phyloP scores from a whole-genome alignment of 495 filamentous ascomycete genomes.

The Penicillium daleae region DNA sequence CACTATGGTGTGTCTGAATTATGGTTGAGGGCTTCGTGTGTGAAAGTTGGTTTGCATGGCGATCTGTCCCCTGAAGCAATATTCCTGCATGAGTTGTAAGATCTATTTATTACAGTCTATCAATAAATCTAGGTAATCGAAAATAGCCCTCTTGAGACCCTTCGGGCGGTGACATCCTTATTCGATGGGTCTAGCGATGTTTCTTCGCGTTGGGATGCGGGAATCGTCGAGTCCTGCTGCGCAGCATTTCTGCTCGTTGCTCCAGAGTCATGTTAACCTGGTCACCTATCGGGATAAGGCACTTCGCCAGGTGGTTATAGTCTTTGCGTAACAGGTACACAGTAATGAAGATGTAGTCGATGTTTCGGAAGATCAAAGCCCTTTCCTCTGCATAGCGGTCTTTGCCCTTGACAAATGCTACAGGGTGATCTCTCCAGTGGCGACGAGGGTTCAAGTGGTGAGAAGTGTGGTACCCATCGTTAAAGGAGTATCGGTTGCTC shows the following conservation, averaged over 20 bases:
- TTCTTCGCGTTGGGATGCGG: slow-evolving; percentile 56
- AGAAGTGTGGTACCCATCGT: slow-evolving; percentile 79
- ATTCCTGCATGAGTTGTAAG: not conserved
- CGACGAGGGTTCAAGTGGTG: slow-evolving; percentile 74
- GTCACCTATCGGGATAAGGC: slow-evolving; percentile 69
- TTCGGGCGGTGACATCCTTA: not conserved
- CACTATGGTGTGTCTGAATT: not conserved
- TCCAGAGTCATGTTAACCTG: slow-evolving; percentile 64
- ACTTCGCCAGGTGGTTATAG: slow-evolving; percentile 63
- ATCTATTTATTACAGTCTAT: slow-evolving; percentile 4
- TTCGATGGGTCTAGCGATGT: slow-evolving; percentile 22
- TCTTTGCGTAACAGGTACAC: slow-evolving; percentile 62
- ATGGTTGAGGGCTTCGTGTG: not conserved
- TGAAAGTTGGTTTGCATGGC: not conserved
- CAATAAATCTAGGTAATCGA: not conserved
- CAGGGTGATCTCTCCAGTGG: slow-evolving; percentile 75
- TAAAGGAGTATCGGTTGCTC: slow-evolving; percentile 76
- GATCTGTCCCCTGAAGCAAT: not conserved
- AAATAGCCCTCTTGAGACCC: not conserved
- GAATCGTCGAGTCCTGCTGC: slow-evolving; percentile 63
- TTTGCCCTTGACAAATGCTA: slow-evolving; percentile 66
- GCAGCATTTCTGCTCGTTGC: slow-evolving; percentile 64
- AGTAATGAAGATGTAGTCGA: slow-evolving; percentile 73
- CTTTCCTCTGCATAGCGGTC: slow-evolving; percentile 58
- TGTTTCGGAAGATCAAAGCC: slow-evolving; percentile 71